Evolutionary conservation across 1,284 basidiomycete genomes (phyloP).

Genomic region (Ganoderma boninense): DNA sequence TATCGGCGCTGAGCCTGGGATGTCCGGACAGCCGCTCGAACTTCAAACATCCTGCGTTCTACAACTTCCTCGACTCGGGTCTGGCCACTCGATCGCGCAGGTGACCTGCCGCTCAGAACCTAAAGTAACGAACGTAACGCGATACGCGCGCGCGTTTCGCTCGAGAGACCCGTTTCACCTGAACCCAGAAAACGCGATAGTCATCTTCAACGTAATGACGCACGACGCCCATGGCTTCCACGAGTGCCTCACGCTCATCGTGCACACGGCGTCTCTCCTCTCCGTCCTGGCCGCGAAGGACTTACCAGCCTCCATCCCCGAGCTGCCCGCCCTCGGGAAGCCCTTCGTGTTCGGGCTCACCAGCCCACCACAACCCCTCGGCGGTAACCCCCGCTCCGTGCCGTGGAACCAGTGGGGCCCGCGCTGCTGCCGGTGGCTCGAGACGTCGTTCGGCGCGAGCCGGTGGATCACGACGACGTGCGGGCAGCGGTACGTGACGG

Average conservation of each 20-base stretch:
- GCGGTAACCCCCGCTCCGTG: constrained; percentile 9
- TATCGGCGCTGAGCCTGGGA: constrained; percentile 15
- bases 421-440: constrained; percentile 31
- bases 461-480: constrained; percentile 40
- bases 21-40: constrained; percentile 7
- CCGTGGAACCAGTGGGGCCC: constrained; percentile 36
- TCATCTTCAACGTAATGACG: constrained; percentile 37
- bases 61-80: constrained; percentile 26
- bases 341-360: not conserved
- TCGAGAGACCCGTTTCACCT: constrained; percentile 31
- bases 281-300: constrained; percentile 13
- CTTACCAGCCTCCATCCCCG: not conserved
- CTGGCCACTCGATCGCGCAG: constrained; percentile 21
- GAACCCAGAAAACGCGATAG: constrained; percentile 31
- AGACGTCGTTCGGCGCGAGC: constrained; percentile 29
- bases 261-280: constrained; percentile 34
- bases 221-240: constrained; percentile 29
- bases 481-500: constrained; percentile 36
- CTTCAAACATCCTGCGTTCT: constrained; percentile 28
- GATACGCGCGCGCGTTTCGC: constrained; percentile 16
- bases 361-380: not conserved
- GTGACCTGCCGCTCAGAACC: constrained; percentile 38
- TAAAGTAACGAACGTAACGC: constrained; percentile 27
- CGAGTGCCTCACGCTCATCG: constrained; percentile 35
- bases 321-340: not conserved